Conservation (phyloP, 352 stramenopile genomes). For the Pythium biforme region DNA sequence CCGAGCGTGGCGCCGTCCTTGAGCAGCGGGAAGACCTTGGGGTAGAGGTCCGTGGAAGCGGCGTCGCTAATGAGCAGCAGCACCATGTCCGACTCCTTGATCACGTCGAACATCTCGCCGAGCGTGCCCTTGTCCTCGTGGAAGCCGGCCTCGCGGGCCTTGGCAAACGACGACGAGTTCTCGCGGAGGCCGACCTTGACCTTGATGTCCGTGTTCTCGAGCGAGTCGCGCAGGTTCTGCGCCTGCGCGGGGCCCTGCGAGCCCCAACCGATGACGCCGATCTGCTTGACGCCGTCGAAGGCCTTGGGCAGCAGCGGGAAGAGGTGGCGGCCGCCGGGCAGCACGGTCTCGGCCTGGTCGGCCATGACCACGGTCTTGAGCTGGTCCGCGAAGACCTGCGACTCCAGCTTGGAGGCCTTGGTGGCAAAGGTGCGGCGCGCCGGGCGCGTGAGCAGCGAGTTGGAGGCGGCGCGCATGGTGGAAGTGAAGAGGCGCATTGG, state of each 20-base stretch:
- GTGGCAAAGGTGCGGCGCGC: conserved; percentile 54
- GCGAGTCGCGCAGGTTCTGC: conserved; percentile 96
- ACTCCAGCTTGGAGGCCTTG: conserved; percentile 62
- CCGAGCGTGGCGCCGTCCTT: conserved; percentile 95
- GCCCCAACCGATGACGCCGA: conserved; percentile 98
- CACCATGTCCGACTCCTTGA: conserved; percentile 96
- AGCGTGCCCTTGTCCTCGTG: conserved; percentile 91
- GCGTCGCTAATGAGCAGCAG: conserved; percentile 97
- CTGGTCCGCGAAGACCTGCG: conserved; percentile 68
- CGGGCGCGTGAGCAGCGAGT: conserved; percentile 36
- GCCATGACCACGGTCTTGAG: conserved; percentile 80
- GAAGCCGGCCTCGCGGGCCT: conserved; percentile 91
- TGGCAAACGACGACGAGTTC: conserved; percentile 77
- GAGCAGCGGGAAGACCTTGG: conserved; percentile 96
- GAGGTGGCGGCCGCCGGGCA: conserved; percentile 88
- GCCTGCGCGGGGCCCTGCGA: conserved; percentile 96
- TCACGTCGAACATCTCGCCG: conserved; percentile 96
- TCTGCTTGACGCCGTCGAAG: conserved; percentile 96
- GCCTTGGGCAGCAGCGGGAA: conserved; percentile 95
- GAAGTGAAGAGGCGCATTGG: conserved; percentile 67
- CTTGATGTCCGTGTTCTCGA: conserved; percentile 90
- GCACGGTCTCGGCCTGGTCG: conserved; percentile 70
- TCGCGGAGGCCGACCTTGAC: conserved; percentile 90
- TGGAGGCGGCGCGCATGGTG: conserved; percentile 42
- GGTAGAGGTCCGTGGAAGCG: conserved; percentile 94